Percentiles rank a stretch among this genome's conserved stretches.
phyloP scores from a whole-genome alignment of 129 eudicot genomes.

The Ambrosia artemisiifolia region DNA sequence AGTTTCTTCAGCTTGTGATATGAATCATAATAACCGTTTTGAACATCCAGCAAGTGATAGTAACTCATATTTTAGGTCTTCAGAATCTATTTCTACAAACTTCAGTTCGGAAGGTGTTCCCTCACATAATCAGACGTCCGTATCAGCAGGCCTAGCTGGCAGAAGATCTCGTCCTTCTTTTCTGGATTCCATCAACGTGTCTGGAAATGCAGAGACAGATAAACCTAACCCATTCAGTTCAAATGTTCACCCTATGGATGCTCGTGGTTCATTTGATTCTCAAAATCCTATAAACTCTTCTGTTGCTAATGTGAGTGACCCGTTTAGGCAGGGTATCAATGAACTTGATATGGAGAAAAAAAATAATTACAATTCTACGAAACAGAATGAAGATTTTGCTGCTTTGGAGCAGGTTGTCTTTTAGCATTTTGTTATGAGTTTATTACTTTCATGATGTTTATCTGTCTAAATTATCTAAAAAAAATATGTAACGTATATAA shows the following conservation, averaged over 20 bases:
- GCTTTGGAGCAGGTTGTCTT: constrained; percentile 85
- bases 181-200: constrained; percentile 61
- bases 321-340: constrained; percentile 30
- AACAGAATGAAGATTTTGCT: constrained; percentile 89
- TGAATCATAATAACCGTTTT: constrained; percentile 33
- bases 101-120: constrained; percentile 31
- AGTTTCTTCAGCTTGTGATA: constrained; percentile 32
- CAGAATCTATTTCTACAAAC: constrained; percentile 41
- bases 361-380: constrained; percentile 42
- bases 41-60: constrained; percentile 32
- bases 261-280: constrained; percentile 39
- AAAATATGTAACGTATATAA: background rate
- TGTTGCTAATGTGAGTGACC: constrained; percentile 34
- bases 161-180: constrained; percentile 88
- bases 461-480: background rate
- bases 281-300: constrained; percentile 31
- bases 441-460: background rate
- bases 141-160: constrained; percentile 40
- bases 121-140: constrained; percentile 34
- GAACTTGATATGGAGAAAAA: constrained; percentile 36
- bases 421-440: background rate
- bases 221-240: constrained; percentile 35
- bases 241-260: constrained; percentile 35
- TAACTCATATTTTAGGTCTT: constrained; percentile 33
- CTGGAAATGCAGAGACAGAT: constrained; percentile 45